Conservation (phyloP, 192 early-diverging fungal genomes). For the Mortierella alpina region DNA sequence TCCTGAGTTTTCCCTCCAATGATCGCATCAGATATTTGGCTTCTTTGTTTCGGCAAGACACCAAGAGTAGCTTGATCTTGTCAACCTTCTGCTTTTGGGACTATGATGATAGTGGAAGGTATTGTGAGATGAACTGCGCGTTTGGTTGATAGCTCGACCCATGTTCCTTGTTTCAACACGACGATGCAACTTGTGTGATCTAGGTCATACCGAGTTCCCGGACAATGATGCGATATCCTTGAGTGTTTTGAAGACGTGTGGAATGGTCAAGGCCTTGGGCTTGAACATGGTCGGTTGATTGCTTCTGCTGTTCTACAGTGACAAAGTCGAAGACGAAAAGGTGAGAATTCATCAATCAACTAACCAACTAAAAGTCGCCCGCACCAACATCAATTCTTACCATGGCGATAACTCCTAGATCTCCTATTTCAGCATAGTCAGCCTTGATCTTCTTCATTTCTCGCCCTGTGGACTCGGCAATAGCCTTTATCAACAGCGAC, state of each 20-base stretch:
- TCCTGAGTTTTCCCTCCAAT: constrained; percentile 93
- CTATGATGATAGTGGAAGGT: not conserved
- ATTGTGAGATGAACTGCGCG: not conserved
- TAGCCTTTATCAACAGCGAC: constrained; percentile 90
- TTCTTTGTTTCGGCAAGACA: constrained; percentile 57
- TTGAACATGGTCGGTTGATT: constrained; percentile 87
- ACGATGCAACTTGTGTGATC: not conserved
- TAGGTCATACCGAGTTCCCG: constrained; percentile 61
- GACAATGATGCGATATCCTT: constrained; percentile 87
- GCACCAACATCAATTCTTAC: constrained; percentile 28
- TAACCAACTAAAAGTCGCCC: not conserved
- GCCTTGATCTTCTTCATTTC: constrained; percentile 79
- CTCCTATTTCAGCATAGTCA: constrained; percentile 82
- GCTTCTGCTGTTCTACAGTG: constrained; percentile 72
- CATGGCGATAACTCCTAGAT: constrained; percentile 92
- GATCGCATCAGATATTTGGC: constrained; percentile 67
- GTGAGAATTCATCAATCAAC: not conserved
- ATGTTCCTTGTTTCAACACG: not conserved
- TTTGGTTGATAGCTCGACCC: not conserved
- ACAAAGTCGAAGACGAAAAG: not conserved
- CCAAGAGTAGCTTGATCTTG: constrained; percentile 58
- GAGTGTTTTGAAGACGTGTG: constrained; percentile 86
- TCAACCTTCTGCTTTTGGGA: constrained; percentile 58
- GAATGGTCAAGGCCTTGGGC: constrained; percentile 82
- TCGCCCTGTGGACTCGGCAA: constrained; percentile 90